These are phyloP conservation scores for Neolentinus lepideus DNA, from an alignment of 1,284 basidiomycete genomes.

Conservation along the genomic window DNA sequence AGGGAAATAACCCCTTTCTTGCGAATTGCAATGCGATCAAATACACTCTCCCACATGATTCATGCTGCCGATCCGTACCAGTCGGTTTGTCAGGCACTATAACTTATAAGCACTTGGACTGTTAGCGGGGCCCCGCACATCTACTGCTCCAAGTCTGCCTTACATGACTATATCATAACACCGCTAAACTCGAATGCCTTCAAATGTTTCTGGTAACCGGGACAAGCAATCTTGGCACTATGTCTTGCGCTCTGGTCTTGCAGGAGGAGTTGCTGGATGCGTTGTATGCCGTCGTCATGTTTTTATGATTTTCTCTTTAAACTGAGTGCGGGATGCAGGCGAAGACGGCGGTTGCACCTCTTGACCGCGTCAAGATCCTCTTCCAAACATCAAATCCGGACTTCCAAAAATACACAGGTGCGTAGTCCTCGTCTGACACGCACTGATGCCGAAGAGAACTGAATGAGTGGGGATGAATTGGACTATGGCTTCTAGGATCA, in stretches of 20 bases:
- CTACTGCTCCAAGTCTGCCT: neutral
- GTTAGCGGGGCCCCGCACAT: neutral
- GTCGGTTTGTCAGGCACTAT: too few species aligned
- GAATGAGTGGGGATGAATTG: neutral
- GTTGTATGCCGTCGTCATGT: constrained; percentile 54
- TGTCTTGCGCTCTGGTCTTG: constrained; percentile 76
- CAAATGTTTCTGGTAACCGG: constrained; percentile 36
- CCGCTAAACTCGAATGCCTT: constrained; percentile 43
- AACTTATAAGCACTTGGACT: neutral
- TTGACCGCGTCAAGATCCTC: constrained; percentile 98
- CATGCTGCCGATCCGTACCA: too few species aligned
- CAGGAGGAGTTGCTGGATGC: constrained; percentile 91
- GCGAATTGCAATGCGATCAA: too few species aligned
- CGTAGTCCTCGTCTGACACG: constrained; percentile 10
- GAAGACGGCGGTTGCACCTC: constrained; percentile 94
- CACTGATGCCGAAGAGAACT: neutral
- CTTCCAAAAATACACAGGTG: constrained; percentile 90
- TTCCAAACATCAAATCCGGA: constrained; percentile 98
- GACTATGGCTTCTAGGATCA: constrained; percentile 41
- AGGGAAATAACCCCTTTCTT: too few species aligned
- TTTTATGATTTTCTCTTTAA: constrained; percentile 10
- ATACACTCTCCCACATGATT: too few species aligned
- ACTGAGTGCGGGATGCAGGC: constrained; percentile 48
- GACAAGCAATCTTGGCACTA: constrained; percentile 73
- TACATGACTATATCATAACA: neutral